phyloP scores from a whole-genome alignment of 2,329 filamentous ascomycete genomes.

The Aspergillus sp. region DNA sequence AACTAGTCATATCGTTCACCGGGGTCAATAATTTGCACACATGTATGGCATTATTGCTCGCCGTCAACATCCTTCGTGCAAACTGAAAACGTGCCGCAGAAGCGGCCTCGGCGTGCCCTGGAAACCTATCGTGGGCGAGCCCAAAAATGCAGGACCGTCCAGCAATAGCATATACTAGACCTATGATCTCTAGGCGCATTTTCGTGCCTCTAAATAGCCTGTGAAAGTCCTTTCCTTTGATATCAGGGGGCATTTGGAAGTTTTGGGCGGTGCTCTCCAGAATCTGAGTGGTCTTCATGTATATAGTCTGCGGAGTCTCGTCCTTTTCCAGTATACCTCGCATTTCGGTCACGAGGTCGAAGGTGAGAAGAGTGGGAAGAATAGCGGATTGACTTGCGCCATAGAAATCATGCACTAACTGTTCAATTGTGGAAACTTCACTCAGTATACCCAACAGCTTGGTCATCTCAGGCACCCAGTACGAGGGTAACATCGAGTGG shows the following conservation, averaged over 20 bases:
- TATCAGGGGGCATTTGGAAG: constrained; percentile 21
- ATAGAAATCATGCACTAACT: constrained; percentile 15
- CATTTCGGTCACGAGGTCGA: constrained; percentile 30
- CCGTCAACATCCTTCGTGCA: constrained; percentile 26
- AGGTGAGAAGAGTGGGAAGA: constrained; percentile 34
- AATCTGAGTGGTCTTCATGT: constrained; percentile 13
- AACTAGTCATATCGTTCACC: constrained; percentile 38
- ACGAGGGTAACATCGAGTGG: constrained; percentile 14
- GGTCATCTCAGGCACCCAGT: constrained; percentile 22
- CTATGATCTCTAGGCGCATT: constrained; percentile 41
- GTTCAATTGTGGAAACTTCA: constrained; percentile 18
- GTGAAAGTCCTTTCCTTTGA: constrained; percentile 37
- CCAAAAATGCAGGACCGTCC: constrained; percentile 29
- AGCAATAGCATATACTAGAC: constrained; percentile 37
- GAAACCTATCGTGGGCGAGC: constrained; percentile 18
- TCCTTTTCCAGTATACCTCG: constrained; percentile 12
- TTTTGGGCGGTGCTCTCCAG: constrained; percentile 28
- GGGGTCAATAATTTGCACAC: constrained; percentile 39
- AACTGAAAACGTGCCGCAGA: constrained; percentile 17
- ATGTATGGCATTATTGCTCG: constrained; percentile 38
- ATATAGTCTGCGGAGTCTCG: neutral
- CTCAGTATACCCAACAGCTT: constrained; percentile 18
- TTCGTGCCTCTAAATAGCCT: constrained; percentile 37
- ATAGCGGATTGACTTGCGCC: neutral
- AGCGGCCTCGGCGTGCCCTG: neutral